Percentiles rank a stretch among this genome's conserved stretches.
phyloP scores from a whole-genome alignment of 2,329 filamentous ascomycete species.

The Neurospora sp. region DNA sequence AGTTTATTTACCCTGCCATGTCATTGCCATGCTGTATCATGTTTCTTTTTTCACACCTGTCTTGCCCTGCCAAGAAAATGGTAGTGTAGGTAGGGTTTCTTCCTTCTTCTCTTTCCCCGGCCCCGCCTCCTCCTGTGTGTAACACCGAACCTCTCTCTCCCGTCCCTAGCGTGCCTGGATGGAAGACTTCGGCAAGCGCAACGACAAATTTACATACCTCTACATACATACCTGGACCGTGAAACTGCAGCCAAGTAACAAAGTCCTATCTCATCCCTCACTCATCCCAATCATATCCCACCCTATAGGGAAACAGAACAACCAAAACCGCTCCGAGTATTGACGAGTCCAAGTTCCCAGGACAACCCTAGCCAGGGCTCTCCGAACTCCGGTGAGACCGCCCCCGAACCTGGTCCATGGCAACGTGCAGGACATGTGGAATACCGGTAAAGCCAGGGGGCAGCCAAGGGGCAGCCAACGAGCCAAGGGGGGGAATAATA shows the following conservation, averaged over 20 bases:
- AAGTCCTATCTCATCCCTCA: neutral
- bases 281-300: neutral
- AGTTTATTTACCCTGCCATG: neutral
- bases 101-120: neutral
- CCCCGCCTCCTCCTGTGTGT: neutral
- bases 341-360: neutral
- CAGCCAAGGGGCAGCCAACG: neutral
- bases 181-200: too few species aligned
- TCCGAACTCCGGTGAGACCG: neutral
- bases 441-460: neutral
- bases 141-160: neutral
- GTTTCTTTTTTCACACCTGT: neutral
- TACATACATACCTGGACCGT: too few species aligned
- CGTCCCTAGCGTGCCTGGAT: too few species aligned
- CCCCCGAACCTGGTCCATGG: neutral
- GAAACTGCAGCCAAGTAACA: neutral
- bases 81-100: neutral
- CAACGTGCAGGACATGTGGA: neutral
- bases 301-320: neutral
- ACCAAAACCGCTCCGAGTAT: neutral
- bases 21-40: neutral
- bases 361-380: neutral
- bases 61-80: neutral
- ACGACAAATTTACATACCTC: too few species aligned
- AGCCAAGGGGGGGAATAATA: neutral